Evolutionary conservation across 2,329 filamentous ascomycete species (phyloP).

Genomic region (Nemania sp.): DNA sequence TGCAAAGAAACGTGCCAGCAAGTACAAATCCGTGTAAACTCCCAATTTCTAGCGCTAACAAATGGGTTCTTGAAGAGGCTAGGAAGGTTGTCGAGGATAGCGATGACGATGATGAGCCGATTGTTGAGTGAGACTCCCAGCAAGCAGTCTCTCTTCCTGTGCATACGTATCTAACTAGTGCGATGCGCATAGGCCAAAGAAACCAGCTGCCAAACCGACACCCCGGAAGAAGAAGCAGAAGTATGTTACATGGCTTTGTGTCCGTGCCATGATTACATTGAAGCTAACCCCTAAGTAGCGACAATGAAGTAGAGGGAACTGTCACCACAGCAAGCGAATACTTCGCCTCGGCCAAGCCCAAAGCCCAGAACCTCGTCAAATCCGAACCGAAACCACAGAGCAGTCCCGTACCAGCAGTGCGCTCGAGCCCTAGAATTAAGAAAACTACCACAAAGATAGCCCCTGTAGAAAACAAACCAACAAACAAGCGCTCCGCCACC

Average conservation of each 20-base stretch:
- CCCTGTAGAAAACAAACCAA: conserved; percentile 50
- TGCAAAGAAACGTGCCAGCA: conserved; percentile 61
- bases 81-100: conserved; percentile 85
- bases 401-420: conserved; percentile 59
- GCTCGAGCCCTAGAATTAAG: conserved; percentile 66
- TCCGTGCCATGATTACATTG: conserved; percentile 7
- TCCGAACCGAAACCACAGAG: conserved; percentile 53
- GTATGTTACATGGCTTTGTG: conserved; percentile 54
- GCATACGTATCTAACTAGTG: conserved; percentile 35
- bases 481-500: conserved; percentile 59
- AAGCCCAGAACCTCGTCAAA: conserved; percentile 57
- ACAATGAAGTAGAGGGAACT: conserved; percentile 60
- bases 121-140: conserved; percentile 60
- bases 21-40: conserved; percentile 41
- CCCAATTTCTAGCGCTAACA: conserved; percentile 14
- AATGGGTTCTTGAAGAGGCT: conserved; percentile 53
- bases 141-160: neutral
- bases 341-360: conserved; percentile 64
- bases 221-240: conserved; percentile 69
- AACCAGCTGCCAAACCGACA: conserved; percentile 62
- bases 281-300: conserved; percentile 47
- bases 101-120: conserved; percentile 74
- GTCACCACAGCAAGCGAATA: conserved; percentile 69
- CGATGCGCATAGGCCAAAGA: conserved; percentile 62
- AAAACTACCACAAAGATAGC: conserved; percentile 49